Percentiles rank a stretch among this genome's conserved stretches.
These are phyloP conservation scores for Dactylonectria estremocensis DNA, from an alignment of 2,329 filamentous ascomycete species.

Conservation along the genomic window DNA sequence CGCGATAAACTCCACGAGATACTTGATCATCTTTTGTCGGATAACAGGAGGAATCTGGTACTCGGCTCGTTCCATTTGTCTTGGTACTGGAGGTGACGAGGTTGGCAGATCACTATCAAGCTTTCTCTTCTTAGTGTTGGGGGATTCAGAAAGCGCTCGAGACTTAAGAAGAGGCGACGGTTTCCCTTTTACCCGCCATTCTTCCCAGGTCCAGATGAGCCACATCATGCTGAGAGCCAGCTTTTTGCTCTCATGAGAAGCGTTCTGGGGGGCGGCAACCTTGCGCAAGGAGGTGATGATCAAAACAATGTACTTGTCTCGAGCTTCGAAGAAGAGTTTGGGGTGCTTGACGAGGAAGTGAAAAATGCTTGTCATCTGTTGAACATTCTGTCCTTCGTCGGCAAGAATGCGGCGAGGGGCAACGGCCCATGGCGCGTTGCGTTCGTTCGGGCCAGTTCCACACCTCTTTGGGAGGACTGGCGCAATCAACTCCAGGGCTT, in stretches of 20 bases:
- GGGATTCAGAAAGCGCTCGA: constrained; percentile 74
- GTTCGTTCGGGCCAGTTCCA: constrained; percentile 75
- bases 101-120: constrained; percentile 74
- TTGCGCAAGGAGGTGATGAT: constrained; percentile 93
- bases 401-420: constrained; percentile 91
- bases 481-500: constrained; percentile 95
- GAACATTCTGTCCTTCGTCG: constrained; percentile 94
- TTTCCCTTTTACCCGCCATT: constrained; percentile 80
- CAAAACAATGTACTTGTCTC: constrained; percentile 90
- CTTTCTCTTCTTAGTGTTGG: constrained; percentile 81
- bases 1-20: constrained; percentile 95
- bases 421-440: constrained; percentile 88
- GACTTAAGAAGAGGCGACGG: constrained; percentile 43
- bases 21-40: constrained; percentile 89
- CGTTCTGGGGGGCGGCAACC: constrained; percentile 85
- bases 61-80: constrained; percentile 69
- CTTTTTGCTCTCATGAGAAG: constrained; percentile 92
- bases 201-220: constrained; percentile 94
- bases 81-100: constrained; percentile 68
- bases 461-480: constrained; percentile 92
- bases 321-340: constrained; percentile 93
- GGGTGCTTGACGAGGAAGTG: constrained; percentile 95
- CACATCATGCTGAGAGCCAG: constrained; percentile 92
- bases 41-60: constrained; percentile 78
- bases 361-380: constrained; percentile 97